These are phyloP conservation scores for Claviceps citrina DNA, from an alignment of 2,329 filamentous ascomycete species.

Conservation along the genomic window DNA sequence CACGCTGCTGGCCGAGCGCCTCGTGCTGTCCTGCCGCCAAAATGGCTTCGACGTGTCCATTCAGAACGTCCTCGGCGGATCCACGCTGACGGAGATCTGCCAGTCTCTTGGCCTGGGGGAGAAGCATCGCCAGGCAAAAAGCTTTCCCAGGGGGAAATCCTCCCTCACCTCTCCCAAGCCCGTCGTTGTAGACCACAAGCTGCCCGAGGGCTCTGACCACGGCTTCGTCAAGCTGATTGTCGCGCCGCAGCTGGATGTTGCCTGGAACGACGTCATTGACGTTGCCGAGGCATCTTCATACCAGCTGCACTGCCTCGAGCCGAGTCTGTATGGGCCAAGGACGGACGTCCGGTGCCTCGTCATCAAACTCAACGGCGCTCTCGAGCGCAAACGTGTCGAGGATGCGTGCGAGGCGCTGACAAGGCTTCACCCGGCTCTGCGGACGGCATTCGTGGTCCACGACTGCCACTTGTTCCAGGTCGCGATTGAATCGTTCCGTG, in stretches of 20 bases:
- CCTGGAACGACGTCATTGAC: constrained; percentile 28
- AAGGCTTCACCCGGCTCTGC: constrained; percentile 33
- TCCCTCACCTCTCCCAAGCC: constrained; percentile 1
- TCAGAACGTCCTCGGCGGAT: constrained; percentile 25
- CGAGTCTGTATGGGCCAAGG: constrained; percentile 27
- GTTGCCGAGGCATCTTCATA: constrained; percentile 32
- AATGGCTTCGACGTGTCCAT: constrained; percentile 26
- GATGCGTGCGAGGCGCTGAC: constrained; percentile 29
- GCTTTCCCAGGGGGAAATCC: not conserved
- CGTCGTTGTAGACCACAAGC: constrained; percentile 5
- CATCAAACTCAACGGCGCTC: constrained; percentile 30
- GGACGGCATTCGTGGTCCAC: constrained; percentile 36
- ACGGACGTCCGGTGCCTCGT: constrained; percentile 33
- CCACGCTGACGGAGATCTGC: constrained; percentile 30
- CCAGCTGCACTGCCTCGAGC: constrained; percentile 33
- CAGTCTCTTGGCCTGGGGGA: constrained; percentile 13
- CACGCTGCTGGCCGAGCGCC: constrained; percentile 25
- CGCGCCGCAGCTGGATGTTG: constrained; percentile 27
- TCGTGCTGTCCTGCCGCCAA: constrained; percentile 30
- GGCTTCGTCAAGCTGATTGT: constrained; percentile 26
- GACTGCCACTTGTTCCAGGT: constrained; percentile 33
- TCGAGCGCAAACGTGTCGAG: constrained; percentile 29
- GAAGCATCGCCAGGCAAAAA: not conserved
- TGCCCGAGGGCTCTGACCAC: constrained; percentile 12
- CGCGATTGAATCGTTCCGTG: constrained; percentile 25